phyloP scores from a whole-genome alignment of 2,329 filamentous ascomycete species.

The Pseudocercospora ulei region DNA sequence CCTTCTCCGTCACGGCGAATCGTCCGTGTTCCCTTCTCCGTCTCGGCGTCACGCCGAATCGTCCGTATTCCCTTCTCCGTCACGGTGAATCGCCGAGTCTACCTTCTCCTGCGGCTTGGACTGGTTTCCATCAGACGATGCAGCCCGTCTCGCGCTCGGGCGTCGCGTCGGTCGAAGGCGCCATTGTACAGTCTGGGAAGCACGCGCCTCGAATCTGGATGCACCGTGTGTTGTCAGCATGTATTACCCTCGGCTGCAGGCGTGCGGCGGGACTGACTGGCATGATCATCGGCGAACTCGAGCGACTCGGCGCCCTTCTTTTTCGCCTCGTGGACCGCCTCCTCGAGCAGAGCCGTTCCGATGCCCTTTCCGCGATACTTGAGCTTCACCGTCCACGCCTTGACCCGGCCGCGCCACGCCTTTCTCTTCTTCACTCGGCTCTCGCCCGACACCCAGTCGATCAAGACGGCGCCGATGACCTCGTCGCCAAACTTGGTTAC shows the following conservation, averaged over 20 bases:
- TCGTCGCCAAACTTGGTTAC: conserved; percentile 58
- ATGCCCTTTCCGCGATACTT: conserved; percentile 62
- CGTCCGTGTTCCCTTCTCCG: too few species aligned
- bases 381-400: conserved; percentile 69
- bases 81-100: too few species aligned
- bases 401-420: conserved; percentile 60
- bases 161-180: conserved; percentile 51
- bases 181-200: conserved; percentile 55
- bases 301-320: conserved; percentile 60
- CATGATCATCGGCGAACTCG: conserved; percentile 67
- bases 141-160: conserved; percentile 42
- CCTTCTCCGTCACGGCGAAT: too few species aligned
- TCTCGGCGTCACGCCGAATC: too few species aligned
- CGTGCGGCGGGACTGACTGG: conserved; percentile 50
- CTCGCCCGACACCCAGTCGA: conserved; percentile 52
- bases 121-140: conserved; percentile 31
- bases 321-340: conserved; percentile 58
- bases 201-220: conserved; percentile 44
- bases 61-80: too few species aligned
- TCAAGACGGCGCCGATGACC: conserved; percentile 60
- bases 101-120: conserved; percentile 27
- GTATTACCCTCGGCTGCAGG: neutral
- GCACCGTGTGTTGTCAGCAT: conserved; percentile 6
- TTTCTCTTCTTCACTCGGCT: conserved; percentile 38
- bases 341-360: conserved; percentile 61